A percentile compares a stretch with the other conserved stretches of the same genome.
These are phyloP conservation scores for Schizophyllum commune DNA, from an alignment of 1,284 basidiomycete species.

Conservation along the genomic window DNA sequence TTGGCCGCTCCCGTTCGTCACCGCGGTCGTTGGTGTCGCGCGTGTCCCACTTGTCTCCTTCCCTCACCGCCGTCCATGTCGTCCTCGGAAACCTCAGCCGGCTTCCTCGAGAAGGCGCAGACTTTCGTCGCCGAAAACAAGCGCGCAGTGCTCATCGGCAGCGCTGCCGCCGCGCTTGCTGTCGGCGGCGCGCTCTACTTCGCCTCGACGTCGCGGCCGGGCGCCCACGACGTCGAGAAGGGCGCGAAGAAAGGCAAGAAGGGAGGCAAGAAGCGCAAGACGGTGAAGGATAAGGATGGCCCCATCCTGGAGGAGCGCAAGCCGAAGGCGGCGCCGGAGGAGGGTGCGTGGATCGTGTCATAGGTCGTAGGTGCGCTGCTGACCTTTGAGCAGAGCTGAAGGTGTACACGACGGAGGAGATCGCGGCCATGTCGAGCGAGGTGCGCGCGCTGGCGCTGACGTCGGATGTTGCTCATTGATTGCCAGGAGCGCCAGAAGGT, in stretches of 20 bases:
- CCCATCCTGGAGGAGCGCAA: slow-evolving; percentile 27
- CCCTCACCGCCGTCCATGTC: not conserved
- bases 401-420: slow-evolving; percentile 37
- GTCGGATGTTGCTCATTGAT: not conserved
- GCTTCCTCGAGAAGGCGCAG: slow-evolving; percentile 54
- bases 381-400: not conserved
- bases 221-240: slow-evolving; percentile 36
- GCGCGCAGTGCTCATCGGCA: slow-evolving; percentile 59
- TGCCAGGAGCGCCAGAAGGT: slow-evolving; percentile 65
- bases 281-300: slow-evolving; percentile 34
- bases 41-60: not conserved
- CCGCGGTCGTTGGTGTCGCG: no score
- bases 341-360: slow-evolving; percentile 12
- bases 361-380: not conserved
- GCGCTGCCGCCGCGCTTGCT: slow-evolving; percentile 65
- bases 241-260: slow-evolving; percentile 49
- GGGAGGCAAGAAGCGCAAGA: slow-evolving; percentile 56
- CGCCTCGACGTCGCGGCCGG: slow-evolving; percentile 43
- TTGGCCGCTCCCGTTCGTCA: not conserved
- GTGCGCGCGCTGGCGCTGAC: slow-evolving; percentile 25
- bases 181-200: slow-evolving; percentile 77
- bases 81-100: not conserved
- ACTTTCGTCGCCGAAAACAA: slow-evolving; percentile 70
- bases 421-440: slow-evolving; percentile 49
- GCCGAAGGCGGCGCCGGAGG: slow-evolving; percentile 11